phyloP scores from a whole-genome alignment of 305 asterid species.

The Rubia balearica region DNA sequence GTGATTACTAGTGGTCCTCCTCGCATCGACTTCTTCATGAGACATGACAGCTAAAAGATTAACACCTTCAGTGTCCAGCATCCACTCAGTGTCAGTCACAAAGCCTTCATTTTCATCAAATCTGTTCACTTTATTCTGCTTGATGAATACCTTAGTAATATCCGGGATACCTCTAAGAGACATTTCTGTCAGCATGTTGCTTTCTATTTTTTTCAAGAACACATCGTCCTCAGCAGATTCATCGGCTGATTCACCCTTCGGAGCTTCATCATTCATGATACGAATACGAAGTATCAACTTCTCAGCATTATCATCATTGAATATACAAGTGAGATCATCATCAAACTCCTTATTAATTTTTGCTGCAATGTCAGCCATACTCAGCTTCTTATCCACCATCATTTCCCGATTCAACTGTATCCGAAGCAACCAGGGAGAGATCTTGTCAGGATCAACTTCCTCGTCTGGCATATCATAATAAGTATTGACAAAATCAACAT shows the following conservation, averaged over 20 bases:
- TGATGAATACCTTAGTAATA: constrained; percentile 90
- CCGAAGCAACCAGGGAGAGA: constrained; percentile 99
- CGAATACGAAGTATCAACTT: constrained; percentile 96
- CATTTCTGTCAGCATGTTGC: constrained; percentile 99
- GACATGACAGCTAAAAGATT: constrained; percentile 90
- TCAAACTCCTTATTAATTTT: constrained; percentile 85
- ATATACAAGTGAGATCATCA: constrained; percentile 86
- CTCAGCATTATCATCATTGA: constrained; percentile 95
- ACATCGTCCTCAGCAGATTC: constrained; percentile 98
- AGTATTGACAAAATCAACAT: constrained; percentile 90
- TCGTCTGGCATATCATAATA: constrained; percentile 98
- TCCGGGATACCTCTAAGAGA: constrained; percentile 98
- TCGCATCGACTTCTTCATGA: constrained; percentile 90
- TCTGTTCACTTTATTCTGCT: constrained; percentile 65
- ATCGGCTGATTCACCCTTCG: constrained; percentile 77
- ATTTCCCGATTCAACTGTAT: constrained; percentile 90
- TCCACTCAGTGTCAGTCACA: constrained; percentile 89
- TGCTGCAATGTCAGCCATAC: constrained; percentile 98
- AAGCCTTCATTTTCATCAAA: constrained; percentile 82
- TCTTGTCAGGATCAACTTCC: constrained; percentile 89
- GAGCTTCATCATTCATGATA: constrained; percentile 97
- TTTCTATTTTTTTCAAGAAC: constrained; percentile 88
- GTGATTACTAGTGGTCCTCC: constrained; percentile 93
- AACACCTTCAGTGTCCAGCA: constrained; percentile 97
- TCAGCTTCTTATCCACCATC: constrained; percentile 99